These are phyloP conservation scores for Eucalyptus sp. DNA, from an alignment of 345 rosid species.

Conservation along the genomic window DNA sequence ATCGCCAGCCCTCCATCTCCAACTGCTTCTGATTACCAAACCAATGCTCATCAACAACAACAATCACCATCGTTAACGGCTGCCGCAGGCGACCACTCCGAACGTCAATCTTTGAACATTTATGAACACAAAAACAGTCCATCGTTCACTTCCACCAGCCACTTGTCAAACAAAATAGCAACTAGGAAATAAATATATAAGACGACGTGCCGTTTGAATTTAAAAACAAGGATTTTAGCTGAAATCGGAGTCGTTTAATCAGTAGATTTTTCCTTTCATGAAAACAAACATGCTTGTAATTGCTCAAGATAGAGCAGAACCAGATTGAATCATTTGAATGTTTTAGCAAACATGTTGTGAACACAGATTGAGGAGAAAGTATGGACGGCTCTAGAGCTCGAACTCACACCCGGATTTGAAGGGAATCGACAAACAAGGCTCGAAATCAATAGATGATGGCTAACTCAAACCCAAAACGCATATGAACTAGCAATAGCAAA, in stretches of 20 bases:
- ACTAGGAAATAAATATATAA: not conserved
- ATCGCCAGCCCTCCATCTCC: no score
- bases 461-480: not conserved
- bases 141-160: not conserved
- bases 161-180: not conserved
- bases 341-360: not conserved
- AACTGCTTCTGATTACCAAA: not conserved
- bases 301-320: not conserved
- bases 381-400: not conserved
- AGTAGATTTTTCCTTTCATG: not conserved
- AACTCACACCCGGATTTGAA: not conserved
- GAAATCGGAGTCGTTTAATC: not conserved
- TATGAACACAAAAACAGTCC: not conserved
- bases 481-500: not conserved
- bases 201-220: not conserved
- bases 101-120: not conserved
- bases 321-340: no score
- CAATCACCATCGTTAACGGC: not conserved
- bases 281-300: not conserved
- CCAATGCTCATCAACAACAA: not conserved
- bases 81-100: not conserved
- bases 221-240: not conserved
- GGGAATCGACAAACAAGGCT: not conserved
- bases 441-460: not conserved
- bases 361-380: not conserved